Percentiles rank a stretch among this genome's conserved stretches.
Evolutionary conservation across 495 filamentous ascomycete genomes (phyloP).

Genomic region (Neurospora pannonica): DNA sequence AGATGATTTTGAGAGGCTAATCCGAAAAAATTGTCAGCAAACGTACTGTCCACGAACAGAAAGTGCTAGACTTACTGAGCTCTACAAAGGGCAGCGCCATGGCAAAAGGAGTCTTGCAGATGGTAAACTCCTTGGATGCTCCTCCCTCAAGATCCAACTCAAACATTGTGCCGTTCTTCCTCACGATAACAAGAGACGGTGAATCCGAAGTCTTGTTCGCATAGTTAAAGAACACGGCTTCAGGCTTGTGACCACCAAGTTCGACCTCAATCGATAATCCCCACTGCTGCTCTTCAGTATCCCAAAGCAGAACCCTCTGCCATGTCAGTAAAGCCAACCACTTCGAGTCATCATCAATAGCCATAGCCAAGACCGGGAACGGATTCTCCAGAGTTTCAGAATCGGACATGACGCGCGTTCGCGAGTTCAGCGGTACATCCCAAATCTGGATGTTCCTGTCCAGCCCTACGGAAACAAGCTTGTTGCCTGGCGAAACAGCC

Average conservation of each 20-base stretch:
- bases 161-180: slow-evolving; percentile 46
- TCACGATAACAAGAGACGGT: slow-evolving; percentile 43
- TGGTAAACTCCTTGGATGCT: slow-evolving; percentile 23
- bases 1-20: slow-evolving; percentile 5
- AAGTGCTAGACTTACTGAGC: slow-evolving; percentile 21
- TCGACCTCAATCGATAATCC: slow-evolving; percentile 36
- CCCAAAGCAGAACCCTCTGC: slow-evolving; percentile 47
- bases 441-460: slow-evolving; percentile 54
- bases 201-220: slow-evolving; percentile 15
- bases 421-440: slow-evolving; percentile 38
- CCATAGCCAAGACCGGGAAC: slow-evolving; percentile 50
- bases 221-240: slow-evolving; percentile 47
- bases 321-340: slow-evolving; percentile 56
- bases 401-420: slow-evolving; percentile 30
- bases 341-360: slow-evolving; percentile 48
- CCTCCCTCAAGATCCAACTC: slow-evolving; percentile 34
- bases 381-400: slow-evolving; percentile 24
- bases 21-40: not conserved
- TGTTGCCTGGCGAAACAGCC: slow-evolving; percentile 43
- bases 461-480: slow-evolving; percentile 55
- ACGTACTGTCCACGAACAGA: not conserved
- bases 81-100: slow-evolving; percentile 33
- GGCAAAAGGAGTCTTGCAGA: slow-evolving; percentile 36
- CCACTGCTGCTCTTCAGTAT: slow-evolving; percentile 43
- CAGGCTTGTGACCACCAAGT: slow-evolving; percentile 42